Base-by-base conservation (phyloP, 495 filamentous ascomycete species). In the Cudoniella acicularis region DNA sequence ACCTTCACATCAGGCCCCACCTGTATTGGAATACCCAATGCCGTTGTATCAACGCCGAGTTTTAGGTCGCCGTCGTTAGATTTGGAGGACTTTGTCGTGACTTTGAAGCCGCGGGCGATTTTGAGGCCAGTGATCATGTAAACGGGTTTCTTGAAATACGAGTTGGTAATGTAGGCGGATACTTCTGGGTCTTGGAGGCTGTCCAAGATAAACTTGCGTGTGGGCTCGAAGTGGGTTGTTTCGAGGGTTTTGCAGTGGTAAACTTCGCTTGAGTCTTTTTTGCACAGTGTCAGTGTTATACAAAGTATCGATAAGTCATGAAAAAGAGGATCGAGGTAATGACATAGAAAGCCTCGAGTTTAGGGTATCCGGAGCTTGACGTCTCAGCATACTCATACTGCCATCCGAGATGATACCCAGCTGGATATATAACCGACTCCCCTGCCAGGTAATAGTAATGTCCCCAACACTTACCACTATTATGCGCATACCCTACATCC, bases 111-210 rank as follows among this genome's bases (percentile, higher is more conserved):
- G 22, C 25, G 20, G 6, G 46, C 54, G 2, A 57, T 40, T 40
- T 49, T 57, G 4, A 49, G 8, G 21, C 54, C 43, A 21, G 54
- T 57, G 13, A 57, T 57, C 43, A 57, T 57, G 41, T 57, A 57
- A 3, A 57, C 54, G 2, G 54, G 43, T 6, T n/a, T 26, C 24
- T 45, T 22, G 22, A 10, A 45, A 9, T 13, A 18, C 4, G 16
- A 43, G 11, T 45, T 13, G 4, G 1, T 10, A 36, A 41, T 16
- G 20, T 43, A 54, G 40, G 18, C 22, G 10, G 26, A 10, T 13
- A 54, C 52, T 8, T 23, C 1, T 20, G 16, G 11, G 20, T 21
- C 13, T 23, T 54, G 30, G 1, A 45, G 40, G 18, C 6, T 22
- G 10, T 18, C n/a, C 11, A n/a, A 43, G 10, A 45, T 24, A 23